These are phyloP conservation scores for Schizochytrium sp. DNA, from an alignment of 108 stramenopile genomes.

Conservation along the genomic window DNA sequence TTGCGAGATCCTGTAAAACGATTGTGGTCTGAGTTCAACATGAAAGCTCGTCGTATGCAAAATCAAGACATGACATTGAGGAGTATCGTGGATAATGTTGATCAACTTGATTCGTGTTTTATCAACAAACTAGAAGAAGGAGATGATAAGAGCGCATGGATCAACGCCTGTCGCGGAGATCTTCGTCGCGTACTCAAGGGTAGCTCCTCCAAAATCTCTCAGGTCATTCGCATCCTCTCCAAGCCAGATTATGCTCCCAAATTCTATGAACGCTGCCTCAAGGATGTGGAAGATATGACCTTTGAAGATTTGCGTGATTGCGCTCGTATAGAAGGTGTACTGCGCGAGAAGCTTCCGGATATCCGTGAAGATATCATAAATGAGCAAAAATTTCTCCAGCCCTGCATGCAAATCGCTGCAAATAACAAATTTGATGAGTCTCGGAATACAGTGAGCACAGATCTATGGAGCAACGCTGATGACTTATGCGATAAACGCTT, in stretches of 20 bases:
- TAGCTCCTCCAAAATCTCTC: neutral
- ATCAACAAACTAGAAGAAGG: neutral
- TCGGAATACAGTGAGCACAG: no score
- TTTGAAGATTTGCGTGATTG: conserved; percentile 12
- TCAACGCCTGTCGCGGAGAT: neutral
- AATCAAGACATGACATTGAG: conserved; percentile 21
- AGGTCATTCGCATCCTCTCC: neutral
- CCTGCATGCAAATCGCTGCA: neutral
- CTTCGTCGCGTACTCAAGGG: neutral
- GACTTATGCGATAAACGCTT: no score
- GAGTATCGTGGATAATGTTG: neutral
- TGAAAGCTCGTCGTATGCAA: conserved; percentile 41
- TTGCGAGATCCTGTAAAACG: conserved; percentile 52
- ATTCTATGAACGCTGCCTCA: neutral
- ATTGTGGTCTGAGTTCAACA: conserved; percentile 44
- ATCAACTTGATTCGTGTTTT: neutral
- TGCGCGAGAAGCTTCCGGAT: neutral
- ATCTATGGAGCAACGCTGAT: no score
- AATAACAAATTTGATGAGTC: neutral
- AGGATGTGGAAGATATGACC: neutral
- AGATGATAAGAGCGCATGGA: neutral
- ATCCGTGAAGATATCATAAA: neutral
- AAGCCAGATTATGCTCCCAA: neutral
- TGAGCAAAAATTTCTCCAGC: neutral
- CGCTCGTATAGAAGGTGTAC: neutral